phyloP scores from a whole-genome alignment of 306 rosid genomes.

The Trifolium pratense region DNA sequence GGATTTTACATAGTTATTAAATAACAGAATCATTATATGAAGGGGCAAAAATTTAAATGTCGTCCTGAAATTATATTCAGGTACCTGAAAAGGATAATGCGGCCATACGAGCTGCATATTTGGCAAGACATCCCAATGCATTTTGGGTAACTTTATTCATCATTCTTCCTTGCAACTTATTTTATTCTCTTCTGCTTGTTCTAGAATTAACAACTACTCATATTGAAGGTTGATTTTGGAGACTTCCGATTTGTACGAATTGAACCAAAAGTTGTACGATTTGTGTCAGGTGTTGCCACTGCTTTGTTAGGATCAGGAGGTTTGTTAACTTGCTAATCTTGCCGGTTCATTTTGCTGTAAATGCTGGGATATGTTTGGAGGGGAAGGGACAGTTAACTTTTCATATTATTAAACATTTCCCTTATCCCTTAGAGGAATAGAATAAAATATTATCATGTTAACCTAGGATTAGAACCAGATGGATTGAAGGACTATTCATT shows the following conservation, averaged over 20 bases:
- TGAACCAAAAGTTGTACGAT: conserved; percentile 74
- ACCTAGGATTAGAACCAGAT: background rate
- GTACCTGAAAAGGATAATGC: conserved; percentile 72
- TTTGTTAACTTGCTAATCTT: conserved; percentile 49
- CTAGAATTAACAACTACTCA: conserved; percentile 33
- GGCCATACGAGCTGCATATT: conserved; percentile 76
- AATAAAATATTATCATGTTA: background rate
- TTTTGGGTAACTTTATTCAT: conserved; percentile 74
- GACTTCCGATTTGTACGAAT: conserved; percentile 89
- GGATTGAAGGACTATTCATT: conserved; percentile 24
- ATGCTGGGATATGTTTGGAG: conserved; percentile 14
- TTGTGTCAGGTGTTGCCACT: conserved; percentile 93
- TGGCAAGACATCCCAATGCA: conserved; percentile 87
- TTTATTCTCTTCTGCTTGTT: conserved; percentile 28
- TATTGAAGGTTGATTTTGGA: conserved; percentile 95
- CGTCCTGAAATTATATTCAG: conserved; percentile 47
- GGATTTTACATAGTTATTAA: conserved; percentile 25
- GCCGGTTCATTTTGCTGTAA: conserved; percentile 28
- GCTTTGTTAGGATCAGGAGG: conserved; percentile 97
- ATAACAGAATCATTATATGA: conserved; percentile 24
- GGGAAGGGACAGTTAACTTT: background rate
- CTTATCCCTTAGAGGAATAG: background rate
- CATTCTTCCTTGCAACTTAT: conserved; percentile 38
- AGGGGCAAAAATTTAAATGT: conserved; percentile 30
- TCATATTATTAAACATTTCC: background rate